Evolutionary conservation across 73 alveolate species (phyloP).

Genomic region (Blepharisma stoltei): DNA sequence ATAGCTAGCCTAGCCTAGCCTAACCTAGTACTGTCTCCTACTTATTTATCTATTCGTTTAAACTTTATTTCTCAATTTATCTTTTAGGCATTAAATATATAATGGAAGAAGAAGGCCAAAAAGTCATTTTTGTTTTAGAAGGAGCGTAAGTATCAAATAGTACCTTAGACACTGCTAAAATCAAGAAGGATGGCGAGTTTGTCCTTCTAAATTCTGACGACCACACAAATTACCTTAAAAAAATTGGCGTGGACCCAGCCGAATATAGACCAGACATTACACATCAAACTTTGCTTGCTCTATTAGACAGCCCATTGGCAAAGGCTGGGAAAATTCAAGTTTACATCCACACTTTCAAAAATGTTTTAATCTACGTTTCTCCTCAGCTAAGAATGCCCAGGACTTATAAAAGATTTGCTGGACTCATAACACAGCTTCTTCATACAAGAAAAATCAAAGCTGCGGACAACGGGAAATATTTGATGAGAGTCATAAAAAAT

Average conservation of each 20-base stretch:
- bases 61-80: too few species aligned
- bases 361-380: constrained; percentile 81
- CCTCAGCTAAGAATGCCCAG: constrained; percentile 89
- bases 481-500: constrained; percentile 87
- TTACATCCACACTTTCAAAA: constrained; percentile 76
- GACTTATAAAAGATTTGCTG: constrained; percentile 92
- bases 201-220: constrained; percentile 82
- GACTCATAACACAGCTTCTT: constrained; percentile 84
- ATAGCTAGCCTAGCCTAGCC: too few species aligned
- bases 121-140: constrained; percentile 26
- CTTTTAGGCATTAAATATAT: background rate
- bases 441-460: constrained; percentile 81
- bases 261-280: constrained; percentile 93
- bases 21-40: too few species aligned
- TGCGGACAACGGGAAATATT: constrained; percentile 63
- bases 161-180: background rate
- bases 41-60: too few species aligned
- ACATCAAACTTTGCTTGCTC: constrained; percentile 88
- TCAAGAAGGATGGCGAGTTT: constrained; percentile 31
- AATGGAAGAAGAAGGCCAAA: constrained; percentile 2
- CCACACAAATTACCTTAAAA: constrained; percentile 60
- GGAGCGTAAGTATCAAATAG: constrained; percentile 25
- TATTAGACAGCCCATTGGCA: constrained; percentile 90
- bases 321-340: constrained; percentile 87
- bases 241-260: constrained; percentile 77